A percentile compares a stretch with the other conserved stretches of the same genome.
Evolutionary conservation across 345 rosid species (phyloP).

Genomic region (Rhizophora apiculata): DNA sequence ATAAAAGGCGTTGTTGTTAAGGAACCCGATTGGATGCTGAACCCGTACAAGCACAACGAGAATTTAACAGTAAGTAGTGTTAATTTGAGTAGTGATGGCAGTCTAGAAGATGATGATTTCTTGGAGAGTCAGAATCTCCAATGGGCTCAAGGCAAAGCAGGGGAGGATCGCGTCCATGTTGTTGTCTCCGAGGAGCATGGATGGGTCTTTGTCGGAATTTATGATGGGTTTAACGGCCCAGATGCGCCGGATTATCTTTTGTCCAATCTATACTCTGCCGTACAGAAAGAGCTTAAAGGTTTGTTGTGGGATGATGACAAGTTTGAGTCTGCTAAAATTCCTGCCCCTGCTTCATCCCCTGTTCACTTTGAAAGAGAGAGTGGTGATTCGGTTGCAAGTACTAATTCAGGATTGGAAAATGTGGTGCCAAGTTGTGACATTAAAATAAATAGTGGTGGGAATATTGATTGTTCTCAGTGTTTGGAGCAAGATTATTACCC

Average conservation of each 20-base stretch:
- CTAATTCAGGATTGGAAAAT: conserved; percentile 2
- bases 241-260: conserved; percentile 88
- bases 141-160: conserved; percentile 98
- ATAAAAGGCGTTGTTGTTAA: conserved; percentile 48
- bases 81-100: conserved; percentile 69
- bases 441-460: conserved; percentile 13
- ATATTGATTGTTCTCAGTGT: conserved; percentile 30
- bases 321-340: conserved; percentile 25
- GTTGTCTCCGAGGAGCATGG: conserved; percentile 80
- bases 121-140: conserved; percentile 57
- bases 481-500: conserved; percentile 39
- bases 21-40: conserved; percentile 70
- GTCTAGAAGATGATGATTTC: conserved; percentile 63
- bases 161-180: conserved; percentile 89
- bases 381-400: conserved; percentile 1
- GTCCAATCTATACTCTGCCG: conserved; percentile 56
- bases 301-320: conserved; percentile 60
- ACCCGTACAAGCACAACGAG: conserved; percentile 49
- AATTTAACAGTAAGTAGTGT: conserved; percentile 59
- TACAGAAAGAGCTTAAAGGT: conserved; percentile 69
- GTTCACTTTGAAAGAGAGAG: conserved; percentile 6
- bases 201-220: conserved; percentile 91
- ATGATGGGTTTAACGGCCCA: conserved; percentile 92
- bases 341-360: conserved; percentile 24
- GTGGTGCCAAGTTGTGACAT: conserved; percentile 1